Base-by-base conservation (phyloP, 768 basidiomycete genomes). In the Fomitopsis serialis region DNA sequence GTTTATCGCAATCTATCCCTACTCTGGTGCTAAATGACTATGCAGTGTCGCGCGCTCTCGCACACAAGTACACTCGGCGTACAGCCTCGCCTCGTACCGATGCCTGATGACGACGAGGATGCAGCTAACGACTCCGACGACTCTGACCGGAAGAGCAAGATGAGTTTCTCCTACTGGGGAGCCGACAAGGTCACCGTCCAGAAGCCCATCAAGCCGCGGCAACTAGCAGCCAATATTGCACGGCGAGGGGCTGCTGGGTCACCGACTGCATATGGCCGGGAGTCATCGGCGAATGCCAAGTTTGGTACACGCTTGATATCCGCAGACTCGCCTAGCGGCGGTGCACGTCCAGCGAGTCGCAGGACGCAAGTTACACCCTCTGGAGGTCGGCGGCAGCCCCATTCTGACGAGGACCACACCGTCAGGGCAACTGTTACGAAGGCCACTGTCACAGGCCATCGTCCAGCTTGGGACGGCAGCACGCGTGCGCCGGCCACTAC, bases 101-200 rank as follows among this genome's bases (percentile, higher is more conserved):
- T 86, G 61, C 85, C 85, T 24, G 80, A 83, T 52, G 85, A 85
- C 45, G 78, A 85, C 53, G 76, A 81, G 25, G 70, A 73, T 19
- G 74, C 73, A 22, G 82, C 74, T 17, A 80, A 62, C 64, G 88
- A 90, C 25, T 91, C 90, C 3, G 87, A 89, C 59, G 88, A 92
- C 61, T 92, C 89, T 11, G 90, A 92, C 67, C 81, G 85, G 72
- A 89, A 91, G 74, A 89, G 85, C 75, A 92, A 92, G 68, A 92
- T 92, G 91, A 89, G 88, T 73, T 92, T 92, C 71, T 92, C 89
- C 5, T 94, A 92, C 65, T 92, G 90, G 89, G 90, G 91, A 23
- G 91, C 91, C 29, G 91, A 93, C 73, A 91, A 91, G 70, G 79
- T 93, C 62, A 93, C 91, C 1, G 80, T 93, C 21, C 88, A 91